Conservation (phyloP, 306 rosid genomes). For the Aeschynomene evenia region DNA sequence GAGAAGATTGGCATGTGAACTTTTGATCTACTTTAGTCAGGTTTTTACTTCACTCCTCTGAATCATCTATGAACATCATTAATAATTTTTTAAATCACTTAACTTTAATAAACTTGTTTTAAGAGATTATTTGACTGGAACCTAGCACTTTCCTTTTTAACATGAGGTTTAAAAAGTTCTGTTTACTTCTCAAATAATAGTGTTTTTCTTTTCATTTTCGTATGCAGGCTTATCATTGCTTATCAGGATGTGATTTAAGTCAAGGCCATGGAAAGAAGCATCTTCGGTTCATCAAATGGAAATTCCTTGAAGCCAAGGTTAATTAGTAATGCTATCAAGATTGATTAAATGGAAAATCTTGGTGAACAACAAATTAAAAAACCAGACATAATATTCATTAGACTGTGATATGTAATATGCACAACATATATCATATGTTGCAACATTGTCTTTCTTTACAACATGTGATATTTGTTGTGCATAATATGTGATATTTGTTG, state of each 20-base stretch:
- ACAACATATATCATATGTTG: no score
- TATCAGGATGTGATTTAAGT: slow-evolving; percentile 53
- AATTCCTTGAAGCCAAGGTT: slow-evolving; percentile 89
- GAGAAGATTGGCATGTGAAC: slow-evolving; percentile 97
- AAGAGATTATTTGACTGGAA: background rate
- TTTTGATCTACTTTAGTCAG: slow-evolving; percentile 79
- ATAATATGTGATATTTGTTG: no score
- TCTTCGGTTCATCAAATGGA: slow-evolving; percentile 82
- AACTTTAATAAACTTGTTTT: slow-evolving; percentile 2
- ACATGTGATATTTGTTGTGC: no score
- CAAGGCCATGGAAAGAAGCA: slow-evolving; percentile 71
- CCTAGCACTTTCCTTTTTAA: background rate
- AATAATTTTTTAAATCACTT: background rate
- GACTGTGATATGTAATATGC: no score
- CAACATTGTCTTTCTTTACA: no score
- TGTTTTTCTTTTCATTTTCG: slow-evolving; percentile 20
- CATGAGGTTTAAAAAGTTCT: background rate
- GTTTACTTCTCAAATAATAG: background rate
- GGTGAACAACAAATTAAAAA: no score
- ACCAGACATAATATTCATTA: no score
- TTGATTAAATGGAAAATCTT: slow-evolving; percentile 19
- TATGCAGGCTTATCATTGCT: slow-evolving; percentile 75
- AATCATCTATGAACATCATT: slow-evolving; percentile 14
- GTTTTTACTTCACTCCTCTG: slow-evolving; percentile 35
- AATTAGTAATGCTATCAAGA: slow-evolving; percentile 3